phyloP scores from a whole-genome alignment of 768 basidiomycete species.

The Termitomyces sp. region DNA sequence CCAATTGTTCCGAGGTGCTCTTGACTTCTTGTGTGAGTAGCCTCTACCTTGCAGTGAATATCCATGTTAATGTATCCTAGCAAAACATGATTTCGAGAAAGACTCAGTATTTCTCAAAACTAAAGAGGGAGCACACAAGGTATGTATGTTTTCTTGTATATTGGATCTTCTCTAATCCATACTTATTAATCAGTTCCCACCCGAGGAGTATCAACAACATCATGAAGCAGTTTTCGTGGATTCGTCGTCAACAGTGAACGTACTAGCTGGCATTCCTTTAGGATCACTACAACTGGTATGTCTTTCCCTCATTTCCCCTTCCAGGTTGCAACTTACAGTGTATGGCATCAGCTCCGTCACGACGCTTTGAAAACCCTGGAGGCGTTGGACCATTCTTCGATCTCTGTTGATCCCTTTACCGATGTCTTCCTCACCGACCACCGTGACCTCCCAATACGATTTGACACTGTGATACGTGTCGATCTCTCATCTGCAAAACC shows the following conservation, averaged over 20 bases:
- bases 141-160: slow-evolving; percentile 17
- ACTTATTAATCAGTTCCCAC: slow-evolving; percentile 41
- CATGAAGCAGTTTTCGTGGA: slow-evolving; percentile 73
- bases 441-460: slow-evolving; percentile 59
- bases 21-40: slow-evolving; percentile 77
- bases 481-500: slow-evolving; percentile 48
- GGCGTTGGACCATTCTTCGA: slow-evolving; percentile 44
- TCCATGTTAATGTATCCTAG: slow-evolving; percentile 32
- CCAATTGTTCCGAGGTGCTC: slow-evolving; percentile 80
- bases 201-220: slow-evolving; percentile 50
- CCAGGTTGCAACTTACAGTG: background rate
- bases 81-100: slow-evolving; percentile 63
- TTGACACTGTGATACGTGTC: slow-evolving; percentile 69
- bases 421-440: slow-evolving; percentile 72
- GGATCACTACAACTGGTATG: slow-evolving; percentile 75
- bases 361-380: slow-evolving; percentile 78
- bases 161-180: background rate
- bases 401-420: slow-evolving; percentile 60
- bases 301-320: background rate
- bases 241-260: slow-evolving; percentile 70
- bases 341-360: slow-evolving; percentile 54
- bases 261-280: slow-evolving; percentile 70
- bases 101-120: slow-evolving; percentile 59
- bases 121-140: slow-evolving; percentile 51
- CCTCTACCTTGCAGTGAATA: background rate